Evolutionary conservation across 2,329 filamentous ascomycete genomes (phyloP), one percentile per base, ranked within the genome.

Genomic region (Penicillium digitatum): DNA sequence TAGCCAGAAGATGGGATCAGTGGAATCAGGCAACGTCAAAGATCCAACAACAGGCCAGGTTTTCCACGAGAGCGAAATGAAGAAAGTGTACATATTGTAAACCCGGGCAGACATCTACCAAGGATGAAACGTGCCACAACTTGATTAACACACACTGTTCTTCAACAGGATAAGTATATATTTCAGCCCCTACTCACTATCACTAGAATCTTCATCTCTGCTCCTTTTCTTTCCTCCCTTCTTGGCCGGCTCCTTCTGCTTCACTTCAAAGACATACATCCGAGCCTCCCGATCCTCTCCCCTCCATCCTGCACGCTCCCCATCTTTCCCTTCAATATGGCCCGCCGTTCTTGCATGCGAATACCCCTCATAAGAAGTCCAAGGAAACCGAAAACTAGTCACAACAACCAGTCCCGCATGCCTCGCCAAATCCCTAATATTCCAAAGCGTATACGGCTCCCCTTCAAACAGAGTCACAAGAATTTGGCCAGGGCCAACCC

Each of bases 381-480:
- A 77, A 6, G 77, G 76, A 55, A 80, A 79, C 37, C 62, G 72
- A 58, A 79, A 79, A 63, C 75, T 78, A 38, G 75, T 76, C 14
- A 76, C 72, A 53, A 79, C 73, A 57, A 69, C 66, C 59, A 79
- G 52, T n/a, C 76, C 74, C 39, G 72, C 72, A 67, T 96, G 90
- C 7, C 93, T 82, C 2, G 84, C 94, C 27, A 99, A 79, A 76
- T 96, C 93, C 34, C 87, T 83, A 26, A 97, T 82, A 75, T 97
- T 96, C 94, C 94, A 99, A 1, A 96, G 81, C 2, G 90, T 93
- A 72, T 99, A 99, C 0, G 94, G 94, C 72, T 95, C 88, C 55
- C 88, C 89, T 72, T 96, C 93, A 71, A 99, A 99, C 10, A 97
- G 77, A 0, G 91, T 95, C 22, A 97, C 85, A 49, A 96, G 75